Evolutionary conservation across 2,329 filamentous ascomycete species (phyloP).

Genomic region (Bipolaris sorokiniana): DNA sequence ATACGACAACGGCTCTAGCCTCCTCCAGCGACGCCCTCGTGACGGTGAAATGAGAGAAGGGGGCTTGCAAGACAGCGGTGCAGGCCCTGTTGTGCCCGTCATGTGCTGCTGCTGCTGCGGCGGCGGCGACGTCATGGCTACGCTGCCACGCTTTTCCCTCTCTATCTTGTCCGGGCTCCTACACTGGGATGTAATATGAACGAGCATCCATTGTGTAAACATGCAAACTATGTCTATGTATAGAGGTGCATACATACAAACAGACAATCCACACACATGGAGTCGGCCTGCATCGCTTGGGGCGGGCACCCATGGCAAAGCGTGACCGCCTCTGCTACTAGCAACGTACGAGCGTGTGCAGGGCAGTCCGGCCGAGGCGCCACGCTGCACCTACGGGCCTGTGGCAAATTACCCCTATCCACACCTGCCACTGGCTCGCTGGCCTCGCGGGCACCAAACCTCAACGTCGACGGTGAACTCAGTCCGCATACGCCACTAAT

Average conservation of each 20-base stretch:
- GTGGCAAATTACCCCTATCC: constrained; percentile 20
- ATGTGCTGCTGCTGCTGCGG: too few species aligned
- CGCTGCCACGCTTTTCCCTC: background rate
- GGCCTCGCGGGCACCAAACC: constrained; percentile 7
- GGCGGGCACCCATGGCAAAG: background rate
- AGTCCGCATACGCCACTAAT: constrained; percentile 5
- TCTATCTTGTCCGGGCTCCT: background rate
- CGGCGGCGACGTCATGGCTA: background rate
- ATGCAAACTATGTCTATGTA: too few species aligned
- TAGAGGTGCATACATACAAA: too few species aligned
- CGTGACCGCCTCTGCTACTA: constrained; percentile 1
- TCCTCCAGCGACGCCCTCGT: background rate
- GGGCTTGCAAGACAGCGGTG: background rate
- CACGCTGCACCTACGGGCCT: constrained; percentile 6
- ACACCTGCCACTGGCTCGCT: constrained; percentile 2
- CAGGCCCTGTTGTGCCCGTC: background rate
- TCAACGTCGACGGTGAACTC: constrained; percentile 15
- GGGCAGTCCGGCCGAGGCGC: constrained; percentile 8
- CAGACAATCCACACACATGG: too few species aligned
- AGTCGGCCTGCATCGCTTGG: background rate
- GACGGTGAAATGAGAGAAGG: background rate
- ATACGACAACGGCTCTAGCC: too few species aligned
- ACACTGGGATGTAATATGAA: background rate
- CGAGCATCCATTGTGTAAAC: background rate
- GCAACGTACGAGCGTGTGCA: constrained; percentile 9